Percentiles rank a stretch among this genome's conserved stretches.
Conservation (phyloP, 2,329 filamentous ascomycete species). For the Aspergillus sp. region DNA sequence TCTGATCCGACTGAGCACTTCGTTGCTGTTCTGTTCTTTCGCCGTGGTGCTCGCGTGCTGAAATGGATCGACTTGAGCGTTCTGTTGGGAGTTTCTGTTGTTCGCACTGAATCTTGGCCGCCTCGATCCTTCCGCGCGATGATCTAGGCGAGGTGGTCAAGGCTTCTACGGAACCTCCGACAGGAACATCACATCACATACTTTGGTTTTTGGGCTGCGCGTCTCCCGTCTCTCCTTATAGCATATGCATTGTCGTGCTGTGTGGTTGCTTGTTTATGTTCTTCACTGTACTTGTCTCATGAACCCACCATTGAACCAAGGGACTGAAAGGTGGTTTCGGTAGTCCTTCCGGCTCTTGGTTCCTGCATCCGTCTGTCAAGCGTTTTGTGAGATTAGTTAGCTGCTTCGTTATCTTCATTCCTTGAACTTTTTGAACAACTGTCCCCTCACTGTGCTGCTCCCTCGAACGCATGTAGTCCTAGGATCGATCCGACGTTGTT, state of each 20-base stretch:
- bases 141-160: not conserved
- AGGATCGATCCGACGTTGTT: not conserved
- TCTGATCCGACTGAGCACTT: not conserved
- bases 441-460: not conserved
- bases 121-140: not conserved
- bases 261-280: not conserved
- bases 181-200: not conserved
- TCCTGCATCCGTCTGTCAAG: no score
- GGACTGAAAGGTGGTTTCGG: no score
- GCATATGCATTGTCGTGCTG: not conserved
- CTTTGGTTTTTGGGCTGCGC: not conserved
- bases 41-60: not conserved
- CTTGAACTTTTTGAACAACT: not conserved
- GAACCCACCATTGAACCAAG: no score
- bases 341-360: no score
- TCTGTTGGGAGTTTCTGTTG: not conserved
- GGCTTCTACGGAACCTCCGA: not conserved
- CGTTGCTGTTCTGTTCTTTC: not conserved
- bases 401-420: not conserved
- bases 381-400: not conserved
- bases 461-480: no score
- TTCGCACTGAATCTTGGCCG: not conserved
- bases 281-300: not conserved
- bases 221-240: not conserved
- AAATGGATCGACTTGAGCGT: not conserved